Evolutionary conservation across 257 asterid species (phyloP).

Genomic region (Eucommia ulmoides): DNA sequence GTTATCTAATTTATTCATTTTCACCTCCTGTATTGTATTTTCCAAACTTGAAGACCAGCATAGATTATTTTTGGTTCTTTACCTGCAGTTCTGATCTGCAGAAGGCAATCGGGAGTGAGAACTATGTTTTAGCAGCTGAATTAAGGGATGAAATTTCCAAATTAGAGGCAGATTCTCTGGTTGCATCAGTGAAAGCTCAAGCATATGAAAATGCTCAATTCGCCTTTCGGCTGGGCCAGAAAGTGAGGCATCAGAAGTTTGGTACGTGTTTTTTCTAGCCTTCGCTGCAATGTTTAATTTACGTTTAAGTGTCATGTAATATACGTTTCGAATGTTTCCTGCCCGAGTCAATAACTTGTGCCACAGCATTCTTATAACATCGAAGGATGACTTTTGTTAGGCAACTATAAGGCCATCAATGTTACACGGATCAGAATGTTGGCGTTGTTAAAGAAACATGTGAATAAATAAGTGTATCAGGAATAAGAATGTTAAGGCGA

Average conservation of each 20-base stretch:
- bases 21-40: background rate
- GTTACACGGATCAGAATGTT: too few relatives aligned
- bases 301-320: too few relatives aligned
- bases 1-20: background rate
- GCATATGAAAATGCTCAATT: constrained; percentile 69
- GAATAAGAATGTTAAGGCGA: too few relatives aligned
- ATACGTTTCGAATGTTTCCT: too few relatives aligned
- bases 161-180: constrained; percentile 81
- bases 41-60: background rate
- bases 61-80: too few relatives aligned
- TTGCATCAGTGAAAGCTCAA: constrained; percentile 71
- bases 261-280: constrained; percentile 33
- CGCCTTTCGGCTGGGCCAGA: constrained; percentile 88
- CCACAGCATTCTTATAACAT: too few relatives aligned
- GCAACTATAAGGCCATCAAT: too few relatives aligned
- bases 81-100: constrained; percentile 77
- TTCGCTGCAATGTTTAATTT: background rate
- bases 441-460: too few relatives aligned
- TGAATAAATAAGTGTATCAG: too few relatives aligned
- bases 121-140: constrained; percentile 78
- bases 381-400: too few relatives aligned
- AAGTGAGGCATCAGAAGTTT: constrained; percentile 69
- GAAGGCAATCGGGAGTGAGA: constrained; percentile 70
- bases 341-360: too few relatives aligned
- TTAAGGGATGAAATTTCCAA: constrained; percentile 75